phyloP scores from a whole-genome alignment of 192 early-diverging fungal species.

The Coemansia furcata region DNA sequence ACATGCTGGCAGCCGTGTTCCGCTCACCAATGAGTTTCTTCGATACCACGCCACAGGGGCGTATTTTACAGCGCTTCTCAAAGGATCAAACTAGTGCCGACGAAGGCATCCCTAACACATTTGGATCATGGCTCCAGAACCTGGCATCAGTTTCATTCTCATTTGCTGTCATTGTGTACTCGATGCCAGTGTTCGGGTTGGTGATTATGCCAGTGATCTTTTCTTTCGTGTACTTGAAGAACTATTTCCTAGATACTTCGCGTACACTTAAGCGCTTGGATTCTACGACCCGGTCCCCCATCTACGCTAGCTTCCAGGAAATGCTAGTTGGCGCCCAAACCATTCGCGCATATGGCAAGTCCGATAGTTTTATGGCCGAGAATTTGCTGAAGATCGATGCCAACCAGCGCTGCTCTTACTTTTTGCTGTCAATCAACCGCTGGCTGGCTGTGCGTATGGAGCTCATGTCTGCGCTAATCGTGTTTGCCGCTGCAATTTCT shows the following conservation, averaged over 20 bases:
- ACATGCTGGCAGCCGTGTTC: constrained; percentile 78
- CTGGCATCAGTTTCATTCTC: constrained; percentile 37
- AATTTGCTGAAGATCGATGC: constrained; percentile 73
- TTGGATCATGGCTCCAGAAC: constrained; percentile 55
- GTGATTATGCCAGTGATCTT: constrained; percentile 54
- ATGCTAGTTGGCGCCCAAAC: constrained; percentile 59
- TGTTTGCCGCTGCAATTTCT: constrained; percentile 75
- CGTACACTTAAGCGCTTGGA: constrained; percentile 80
- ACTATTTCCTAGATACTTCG: constrained; percentile 67
- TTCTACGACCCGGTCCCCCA: constrained; percentile 66
- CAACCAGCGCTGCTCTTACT: constrained; percentile 79
- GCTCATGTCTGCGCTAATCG: constrained; percentile 72
- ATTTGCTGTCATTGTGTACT: constrained; percentile 46
- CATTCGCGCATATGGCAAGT: constrained; percentile 63
- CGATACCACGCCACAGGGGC: constrained; percentile 75
- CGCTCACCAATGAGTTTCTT: constrained; percentile 63
- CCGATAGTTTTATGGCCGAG: constrained; percentile 61
- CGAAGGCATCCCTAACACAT: constrained; percentile 63
- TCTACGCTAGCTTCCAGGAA: constrained; percentile 67
- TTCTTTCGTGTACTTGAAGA: constrained; percentile 52
- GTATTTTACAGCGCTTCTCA: constrained; percentile 86
- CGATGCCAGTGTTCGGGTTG: constrained; percentile 54
- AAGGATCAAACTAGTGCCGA: constrained; percentile 84
- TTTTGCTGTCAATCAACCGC: constrained; percentile 66
- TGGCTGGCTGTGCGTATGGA: constrained; percentile 78